Evolutionary conservation across 331 rosid species (phyloP), one percentile per base, ranked within the genome.

Genomic region (Telfairia occidentalis): DNA sequence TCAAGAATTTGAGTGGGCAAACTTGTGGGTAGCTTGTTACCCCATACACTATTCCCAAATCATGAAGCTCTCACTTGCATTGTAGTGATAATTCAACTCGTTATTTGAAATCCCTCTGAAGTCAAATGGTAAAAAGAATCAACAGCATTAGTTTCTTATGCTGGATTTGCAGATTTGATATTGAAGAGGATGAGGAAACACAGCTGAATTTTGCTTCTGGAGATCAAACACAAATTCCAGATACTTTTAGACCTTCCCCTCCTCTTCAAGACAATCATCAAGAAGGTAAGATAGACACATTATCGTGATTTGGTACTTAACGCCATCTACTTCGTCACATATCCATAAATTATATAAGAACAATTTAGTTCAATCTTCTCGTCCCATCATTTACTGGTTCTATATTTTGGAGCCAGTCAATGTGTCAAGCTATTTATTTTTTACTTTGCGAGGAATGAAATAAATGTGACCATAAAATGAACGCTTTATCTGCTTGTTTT

Each of bases 141-240:
- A 24, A 15, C 40, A 58, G 7, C 32, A 32, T 70, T 19, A 53
- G 29, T 38, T 65, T 63, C 19, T 48, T 78, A 49, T 73, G 55
- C 69, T 81, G 72, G 43, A 29, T 12, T 40, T 82, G 53, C 81
- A 94, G 98, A 85, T 91, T 94, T 85, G 97, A 91, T 59, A 87
- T 85, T 24, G 90, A 86, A 82, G 91, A 82, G 35, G 92, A 91
- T 26, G 93, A 86, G 5, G 96, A 81, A 58, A 83, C 84, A 34
- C 87, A 78, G 21, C 48, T 76, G 26, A 83, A 91, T 58, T 76
- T 73, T 81, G 40, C 88, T 52, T 81, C 86, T 21, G 85, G 73
- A 77, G 88, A 83, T 61, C 78, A 72, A 42, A 71, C 82, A 55
- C 87, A 87, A 60, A 76, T 87, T 73, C 85, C 82, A 38, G 30